Conservation (phyloP, 78 protist species). For the Bigelowiella natans region DNA sequence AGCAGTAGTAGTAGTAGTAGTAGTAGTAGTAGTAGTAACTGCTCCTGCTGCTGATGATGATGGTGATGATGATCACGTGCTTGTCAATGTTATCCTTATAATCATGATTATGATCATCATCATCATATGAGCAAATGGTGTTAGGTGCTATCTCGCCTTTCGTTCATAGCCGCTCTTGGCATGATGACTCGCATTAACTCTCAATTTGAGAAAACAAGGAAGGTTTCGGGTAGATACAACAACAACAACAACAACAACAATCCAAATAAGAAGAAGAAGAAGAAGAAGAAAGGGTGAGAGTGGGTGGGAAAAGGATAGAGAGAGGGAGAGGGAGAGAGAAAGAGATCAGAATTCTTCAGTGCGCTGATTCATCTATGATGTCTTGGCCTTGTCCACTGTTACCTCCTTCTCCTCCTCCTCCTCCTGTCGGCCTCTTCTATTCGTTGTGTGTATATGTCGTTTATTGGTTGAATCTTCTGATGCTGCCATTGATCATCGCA, state of each 20-base stretch:
- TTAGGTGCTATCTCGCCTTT: conserved; percentile 70
- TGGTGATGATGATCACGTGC: too few relatives aligned
- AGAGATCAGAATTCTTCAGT: too few relatives aligned
- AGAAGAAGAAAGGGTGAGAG: background rate
- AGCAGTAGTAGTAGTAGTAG: background rate
- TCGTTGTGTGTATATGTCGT: background rate
- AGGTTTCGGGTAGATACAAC: conserved; percentile 60
- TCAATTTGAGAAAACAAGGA: conserved; percentile 95
- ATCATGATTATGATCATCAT: background rate
- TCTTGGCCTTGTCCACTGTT: background rate
- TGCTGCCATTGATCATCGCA: too few relatives aligned
- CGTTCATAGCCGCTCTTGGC: conserved; percentile 90
- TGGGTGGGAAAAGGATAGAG: too few relatives aligned
- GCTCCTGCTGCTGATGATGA: too few relatives aligned
- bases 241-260: too few relatives aligned
- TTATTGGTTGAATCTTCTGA: too few relatives aligned
- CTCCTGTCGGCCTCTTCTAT: background rate
- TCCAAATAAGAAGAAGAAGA: too few relatives aligned
- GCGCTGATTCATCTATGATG: too few relatives aligned
- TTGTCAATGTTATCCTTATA: background rate
- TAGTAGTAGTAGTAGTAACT: background rate
- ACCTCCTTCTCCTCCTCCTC: background rate
- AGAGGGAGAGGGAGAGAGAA: too few relatives aligned
- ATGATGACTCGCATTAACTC: conserved; percentile 96
- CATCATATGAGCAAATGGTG: too few relatives aligned